Base-by-base conservation (phyloP, 257 asterid species). In the Lantana camara region DNA sequence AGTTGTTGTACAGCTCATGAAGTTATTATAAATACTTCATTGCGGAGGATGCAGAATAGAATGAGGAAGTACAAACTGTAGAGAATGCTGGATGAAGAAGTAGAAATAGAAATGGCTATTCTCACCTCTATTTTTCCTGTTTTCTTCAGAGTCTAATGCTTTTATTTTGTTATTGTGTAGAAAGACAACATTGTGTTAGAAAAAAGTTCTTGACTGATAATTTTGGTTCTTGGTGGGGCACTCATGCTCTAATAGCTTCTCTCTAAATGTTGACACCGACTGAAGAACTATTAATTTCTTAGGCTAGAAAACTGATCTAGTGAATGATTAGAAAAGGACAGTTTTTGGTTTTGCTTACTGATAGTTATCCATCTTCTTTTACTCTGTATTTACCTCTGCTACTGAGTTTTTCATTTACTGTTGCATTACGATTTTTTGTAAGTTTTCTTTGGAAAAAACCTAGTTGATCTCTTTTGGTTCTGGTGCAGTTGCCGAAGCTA, bases 401-500 rank as follows among this genome's bases (percentile, higher is more conserved):
- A n/a, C 48, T 75, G 53, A 59, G 58, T 7, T 73, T 38, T 68
- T 48, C 56, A 11, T 14, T 57, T 24, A 34, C 65, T 64, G 66
- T 21, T 29, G 11, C 27, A 9, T 47, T 42, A 13, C 44, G 9
- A 40, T 45, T 60, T 61, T 49, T 10, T 52, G 52, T n/a, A 11
- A 56, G 9, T 50, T 60, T 60, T 27, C 9, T 32, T 49, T 49
- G 9, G 48, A 34, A 34, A 9, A 15, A 55, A 47, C 57, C n/a
- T n/a, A n/a, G 7, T 57, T 17, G 6, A 52, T 15, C 41, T 42
- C 9, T 68, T 51, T 57, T 75, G 66, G 45, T 65, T 50, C 50
- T 64, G 64, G 48, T 85, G 89, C 96, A 91, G 98, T 89, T 91
- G 78, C 98, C 98, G 58, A 84, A 85, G 77, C 72, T 91, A 44